Base-by-base conservation (phyloP, 306 rosid species). In the Trifolium dubium region DNA sequence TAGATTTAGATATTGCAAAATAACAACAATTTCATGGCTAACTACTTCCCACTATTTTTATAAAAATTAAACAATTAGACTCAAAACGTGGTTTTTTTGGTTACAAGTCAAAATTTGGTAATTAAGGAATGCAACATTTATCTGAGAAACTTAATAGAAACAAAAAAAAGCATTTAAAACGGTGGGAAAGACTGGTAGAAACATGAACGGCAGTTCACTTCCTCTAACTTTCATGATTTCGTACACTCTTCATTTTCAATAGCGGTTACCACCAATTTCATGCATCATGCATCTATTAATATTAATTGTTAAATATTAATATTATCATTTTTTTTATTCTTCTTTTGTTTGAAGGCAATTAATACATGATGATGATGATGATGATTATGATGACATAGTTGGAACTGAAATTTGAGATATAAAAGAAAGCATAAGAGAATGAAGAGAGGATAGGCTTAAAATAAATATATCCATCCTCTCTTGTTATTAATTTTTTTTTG, bases 371-470 rank as follows among this genome's bases (percentile, higher is more conserved):
- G 34, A 54, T 9, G 60, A 65, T 30, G 28, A 76, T n/a, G n/a
- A n/a, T n/a, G n/a, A n/a, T n/a, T n/a, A n/a, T 64, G 75, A 54
- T 54, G 4, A 63, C 28, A 32, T 23, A 50, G 14, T 15, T 53
- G 56, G 15, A 29, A 11, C 41, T 10, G 44, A 34, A 39, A 12
- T 30, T 55, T 55, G 5, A 50, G 23, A 30, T 6, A 34, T 17
- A 8, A 18, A 69, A 12, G 40, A 19, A 19, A 34, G 7, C 29
- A 31, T 3, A 31, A 15, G 63, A 78, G 73, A 71, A 79, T 84
- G 77, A 72, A 78, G 84, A 79, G 81, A 77, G 86, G 71, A 62
- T 65, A 62, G 46, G 44, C 28, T 34, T 2, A 32, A 32, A 32
- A 61, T 11, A 29, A 30, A 69, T 51, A 67, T 35, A 47, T 60